A percentile compares a stretch with the other conserved stretches of the same genome.
These are phyloP conservation scores for Vinca minor DNA, from an alignment of 257 asterid genomes.

Conservation along the genomic window DNA sequence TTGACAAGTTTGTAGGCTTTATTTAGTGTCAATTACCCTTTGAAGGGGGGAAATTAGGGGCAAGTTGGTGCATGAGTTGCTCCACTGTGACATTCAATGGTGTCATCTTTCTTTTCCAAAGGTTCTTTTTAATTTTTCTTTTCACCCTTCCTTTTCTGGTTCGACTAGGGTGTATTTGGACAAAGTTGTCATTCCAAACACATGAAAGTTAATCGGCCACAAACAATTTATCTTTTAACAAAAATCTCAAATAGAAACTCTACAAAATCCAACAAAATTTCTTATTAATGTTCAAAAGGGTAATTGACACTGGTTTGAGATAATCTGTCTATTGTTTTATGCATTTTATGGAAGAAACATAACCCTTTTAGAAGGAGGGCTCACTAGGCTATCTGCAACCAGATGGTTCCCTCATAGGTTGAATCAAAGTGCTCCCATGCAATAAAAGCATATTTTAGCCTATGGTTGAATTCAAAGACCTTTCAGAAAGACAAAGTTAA, in stretches of 20 bases:
- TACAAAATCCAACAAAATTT: no score
- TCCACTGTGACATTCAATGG: neutral
- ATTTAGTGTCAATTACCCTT: neutral
- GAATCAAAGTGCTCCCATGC: no score
- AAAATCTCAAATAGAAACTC: no score
- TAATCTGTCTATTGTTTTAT: neutral
- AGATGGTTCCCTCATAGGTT: neutral
- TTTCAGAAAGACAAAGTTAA: constrained; percentile 1
- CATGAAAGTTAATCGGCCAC: no score
- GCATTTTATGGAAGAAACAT: neutral
- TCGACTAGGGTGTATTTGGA: no score
- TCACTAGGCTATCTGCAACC: neutral
- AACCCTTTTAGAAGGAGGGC: neutral
- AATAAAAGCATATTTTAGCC: neutral
- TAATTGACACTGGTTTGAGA: neutral
- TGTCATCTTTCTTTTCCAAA: neutral
- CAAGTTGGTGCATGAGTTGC: neutral
- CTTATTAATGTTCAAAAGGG: no score
- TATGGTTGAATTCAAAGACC: constrained; percentile 2
- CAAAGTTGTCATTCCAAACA: no score
- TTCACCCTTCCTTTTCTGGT: no score
- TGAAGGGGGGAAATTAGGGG: neutral
- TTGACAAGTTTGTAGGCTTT: neutral
- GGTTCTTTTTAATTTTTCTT: no score
- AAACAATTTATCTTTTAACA: no score